These are phyloP conservation scores for Colletotrichum sp. DNA, from an alignment of 2,329 filamentous ascomycete species.

Conservation along the genomic window DNA sequence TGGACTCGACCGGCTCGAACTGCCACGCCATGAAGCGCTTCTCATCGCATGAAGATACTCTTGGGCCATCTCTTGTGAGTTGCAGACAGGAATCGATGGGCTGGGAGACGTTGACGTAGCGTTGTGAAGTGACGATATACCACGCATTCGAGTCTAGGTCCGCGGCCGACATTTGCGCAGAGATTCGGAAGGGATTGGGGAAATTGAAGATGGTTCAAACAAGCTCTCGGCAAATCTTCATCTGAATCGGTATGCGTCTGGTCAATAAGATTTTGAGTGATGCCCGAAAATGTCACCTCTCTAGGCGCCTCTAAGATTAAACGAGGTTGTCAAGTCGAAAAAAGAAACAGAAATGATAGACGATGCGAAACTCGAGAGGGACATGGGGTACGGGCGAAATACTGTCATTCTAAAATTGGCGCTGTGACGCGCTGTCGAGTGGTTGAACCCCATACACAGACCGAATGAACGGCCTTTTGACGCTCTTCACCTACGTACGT, in stretches of 20 bases:
- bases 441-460: neutral
- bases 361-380: neutral
- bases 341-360: neutral
- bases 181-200: neutral
- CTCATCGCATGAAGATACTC: neutral
- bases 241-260: neutral
- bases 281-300: neutral
- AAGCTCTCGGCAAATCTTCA: neutral
- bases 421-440: neutral
- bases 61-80: neutral
- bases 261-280: neutral
- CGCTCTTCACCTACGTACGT: neutral
- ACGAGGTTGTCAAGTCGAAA: neutral
- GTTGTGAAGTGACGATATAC: neutral
- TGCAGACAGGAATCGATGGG: neutral
- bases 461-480: neutral
- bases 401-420: neutral
- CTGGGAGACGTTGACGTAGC: neutral
- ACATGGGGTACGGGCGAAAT: neutral
- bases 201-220: neutral
- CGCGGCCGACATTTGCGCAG: neutral
- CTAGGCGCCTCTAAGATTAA: accelerated
- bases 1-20: neutral
- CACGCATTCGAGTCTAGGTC: neutral
- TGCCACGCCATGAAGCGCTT: neutral